Percentiles rank a stretch among this genome's conserved stretches.
Conservation (phyloP, 1,284 basidiomycete genomes). For the Pyrrhoderma lamaoense region DNA sequence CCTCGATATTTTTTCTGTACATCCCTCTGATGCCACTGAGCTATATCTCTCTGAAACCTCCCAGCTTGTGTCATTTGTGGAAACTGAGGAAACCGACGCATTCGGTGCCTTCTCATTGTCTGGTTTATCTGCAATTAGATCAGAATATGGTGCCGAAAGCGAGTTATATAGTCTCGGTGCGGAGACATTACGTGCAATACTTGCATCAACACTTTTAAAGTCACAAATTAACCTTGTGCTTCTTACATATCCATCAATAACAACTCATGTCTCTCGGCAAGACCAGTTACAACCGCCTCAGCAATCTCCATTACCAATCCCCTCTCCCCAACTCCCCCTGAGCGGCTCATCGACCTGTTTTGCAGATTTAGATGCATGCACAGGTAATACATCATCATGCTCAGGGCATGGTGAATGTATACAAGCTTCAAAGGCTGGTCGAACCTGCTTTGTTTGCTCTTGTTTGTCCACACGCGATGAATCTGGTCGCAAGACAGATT, state of each 20-base stretch:
- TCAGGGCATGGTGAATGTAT: conserved; percentile 65
- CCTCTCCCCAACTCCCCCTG: conserved; percentile 47
- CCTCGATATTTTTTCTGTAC: conserved; percentile 36
- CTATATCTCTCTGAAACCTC: conserved; percentile 37
- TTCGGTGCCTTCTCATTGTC: conserved; percentile 57
- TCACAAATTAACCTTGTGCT: conserved; percentile 43
- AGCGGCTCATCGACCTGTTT: conserved; percentile 62
- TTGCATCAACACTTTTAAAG: conserved; percentile 36
- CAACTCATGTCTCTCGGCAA: conserved; percentile 21
- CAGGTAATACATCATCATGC: conserved; percentile 55
- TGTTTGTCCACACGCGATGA: conserved; percentile 45
- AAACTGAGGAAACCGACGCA: conserved; percentile 31
- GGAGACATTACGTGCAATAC: conserved; percentile 35
- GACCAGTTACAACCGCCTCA: conserved; percentile 34
- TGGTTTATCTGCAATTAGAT: conserved; percentile 30
- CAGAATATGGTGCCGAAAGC: conserved; percentile 35
- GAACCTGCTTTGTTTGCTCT: conserved; percentile 66
- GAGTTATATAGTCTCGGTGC: conserved; percentile 45
- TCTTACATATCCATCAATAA: conserved; percentile 35
- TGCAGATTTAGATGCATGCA: conserved; percentile 45
- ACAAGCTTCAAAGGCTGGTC: conserved; percentile 49
- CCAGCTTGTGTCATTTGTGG: conserved; percentile 44
- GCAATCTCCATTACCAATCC: conserved; percentile 45
- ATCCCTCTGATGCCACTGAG: conserved; percentile 32
- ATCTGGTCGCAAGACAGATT: conserved; percentile 49